Conservation (phyloP, 2,329 filamentous ascomycete species). For the Passalora sequoiae region DNA sequence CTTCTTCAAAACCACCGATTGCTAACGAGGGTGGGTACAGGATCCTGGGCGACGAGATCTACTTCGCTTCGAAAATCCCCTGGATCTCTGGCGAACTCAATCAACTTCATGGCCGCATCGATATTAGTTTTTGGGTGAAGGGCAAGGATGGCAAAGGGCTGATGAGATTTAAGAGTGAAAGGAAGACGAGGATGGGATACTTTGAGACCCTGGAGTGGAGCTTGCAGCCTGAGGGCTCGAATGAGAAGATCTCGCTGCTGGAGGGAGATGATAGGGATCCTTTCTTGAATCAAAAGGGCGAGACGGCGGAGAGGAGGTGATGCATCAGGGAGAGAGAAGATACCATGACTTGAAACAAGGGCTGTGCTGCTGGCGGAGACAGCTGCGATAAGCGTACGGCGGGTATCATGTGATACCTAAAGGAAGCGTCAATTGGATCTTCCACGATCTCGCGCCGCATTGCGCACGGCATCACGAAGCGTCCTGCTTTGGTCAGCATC, state of each 20-base stretch:
- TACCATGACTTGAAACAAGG: background rate
- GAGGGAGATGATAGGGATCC: conserved; percentile 1
- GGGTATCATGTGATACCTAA: no score
- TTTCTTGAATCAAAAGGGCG: conserved; percentile 2
- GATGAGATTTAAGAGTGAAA: conserved; percentile 75
- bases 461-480: no score
- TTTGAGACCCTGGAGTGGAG: conserved; percentile 93
- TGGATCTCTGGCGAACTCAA: conserved; percentile 67
- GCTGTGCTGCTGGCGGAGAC: no score
- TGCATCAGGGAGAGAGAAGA: background rate
- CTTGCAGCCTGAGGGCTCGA: conserved; percentile 59
- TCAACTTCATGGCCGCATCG: conserved; percentile 83
- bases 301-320: background rate
- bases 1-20: background rate
- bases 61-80: conserved; percentile 46
- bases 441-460: no score
- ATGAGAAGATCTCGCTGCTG: conserved; percentile 68
- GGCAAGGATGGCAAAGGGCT: conserved; percentile 65
- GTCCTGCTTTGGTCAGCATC: no score
- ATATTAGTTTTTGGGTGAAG: conserved; percentile 82
- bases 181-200: conserved; percentile 60
- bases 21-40: no score
- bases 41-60: conserved; percentile 67
- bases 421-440: no score
- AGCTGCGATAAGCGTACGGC: no score